phyloP scores from a whole-genome alignment of 345 rosid genomes.

The Rubroshorea leprosula region DNA sequence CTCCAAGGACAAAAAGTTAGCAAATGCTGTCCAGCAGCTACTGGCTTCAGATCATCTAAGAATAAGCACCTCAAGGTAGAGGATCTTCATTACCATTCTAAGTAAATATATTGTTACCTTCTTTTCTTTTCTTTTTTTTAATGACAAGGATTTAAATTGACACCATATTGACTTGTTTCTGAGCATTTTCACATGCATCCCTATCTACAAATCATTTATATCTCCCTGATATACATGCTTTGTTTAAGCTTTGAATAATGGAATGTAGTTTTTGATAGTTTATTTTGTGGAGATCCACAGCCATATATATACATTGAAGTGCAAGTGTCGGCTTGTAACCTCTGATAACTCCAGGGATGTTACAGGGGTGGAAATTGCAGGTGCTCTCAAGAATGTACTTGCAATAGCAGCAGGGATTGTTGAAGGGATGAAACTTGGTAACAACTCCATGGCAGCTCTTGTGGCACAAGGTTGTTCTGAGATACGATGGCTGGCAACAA shows the following conservation, averaged over 20 bases:
- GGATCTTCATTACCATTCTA: constrained; percentile 7
- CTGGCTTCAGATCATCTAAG: constrained; percentile 76
- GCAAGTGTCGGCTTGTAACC: constrained; percentile 55
- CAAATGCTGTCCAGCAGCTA: constrained; percentile 75
- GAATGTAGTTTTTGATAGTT: not conserved
- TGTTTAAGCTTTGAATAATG: constrained; percentile 1
- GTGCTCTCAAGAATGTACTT: constrained; percentile 89
- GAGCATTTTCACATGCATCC: too few relatives aligned
- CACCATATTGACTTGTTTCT: too few relatives aligned
- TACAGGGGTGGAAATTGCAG: constrained; percentile 94
- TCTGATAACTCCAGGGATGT: constrained; percentile 91
- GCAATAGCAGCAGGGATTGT: constrained; percentile 97
- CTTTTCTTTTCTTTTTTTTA: not conserved
- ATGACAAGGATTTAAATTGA: too few relatives aligned
- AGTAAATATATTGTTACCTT: not conserved
- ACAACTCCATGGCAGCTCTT: constrained; percentile 98
- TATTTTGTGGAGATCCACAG: constrained; percentile 5
- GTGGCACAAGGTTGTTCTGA: constrained; percentile 95
- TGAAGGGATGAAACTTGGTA: constrained; percentile 88
- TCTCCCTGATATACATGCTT: too few relatives aligned
- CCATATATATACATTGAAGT: constrained; percentile 6
- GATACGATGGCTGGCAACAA: constrained; percentile 91
- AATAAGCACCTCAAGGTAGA: constrained; percentile 84
- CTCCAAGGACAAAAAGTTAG: constrained; percentile 75
- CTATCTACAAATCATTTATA: too few relatives aligned